Evolutionary conservation across 1,284 basidiomycete genomes (phyloP), one percentile per base, ranked within the genome.

Genomic region (Malassezia dermatis): DNA sequence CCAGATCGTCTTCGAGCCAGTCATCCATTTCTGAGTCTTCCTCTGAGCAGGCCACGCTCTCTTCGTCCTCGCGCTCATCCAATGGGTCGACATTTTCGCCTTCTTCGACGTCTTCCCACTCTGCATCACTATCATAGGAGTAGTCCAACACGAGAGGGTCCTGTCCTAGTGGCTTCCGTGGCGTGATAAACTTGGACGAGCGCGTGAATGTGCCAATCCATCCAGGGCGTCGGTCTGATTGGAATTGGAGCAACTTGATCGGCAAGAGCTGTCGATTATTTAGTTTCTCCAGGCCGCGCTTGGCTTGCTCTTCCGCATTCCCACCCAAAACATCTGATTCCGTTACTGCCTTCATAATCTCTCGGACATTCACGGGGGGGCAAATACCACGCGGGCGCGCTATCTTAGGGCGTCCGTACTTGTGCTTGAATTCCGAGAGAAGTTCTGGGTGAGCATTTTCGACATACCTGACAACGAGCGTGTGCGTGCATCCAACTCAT

Each of bases 161-260:
- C 40, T 72, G 71, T 0, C 63, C 66, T 1, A 72, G 60, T 2
- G 71, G 71, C 28, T 59, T 64, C 0, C 71, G 57, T 1, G 69
- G 56, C 3, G 61, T 59, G 44, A 73, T 66, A 41, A 73, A 59
- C 35, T 66, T 66, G 21, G 68, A 65, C 21, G 66, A 59, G 15
- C 69, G 64, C 35, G 71, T 71, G 61, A 63, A 71, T 1, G 72
- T 73, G 23, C 67, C 64, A 37, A 65, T 65, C 68, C 69, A 74
- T 7, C 65, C 70, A 1, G 72, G 72, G 8, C 72, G 60, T 23
- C 67, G 60, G 39, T 71, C 71, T 2, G 62, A 58, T 35, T 63
- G 60, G 52, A 74, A 74, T 12, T 68, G 63, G 5, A 74, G 51
- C 2, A 71, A 63, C 52, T 74, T 74, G 35, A 71, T 59, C 8